Evolutionary conservation across 345 rosid genomes (phyloP), one percentile per base, ranked within the genome.

Genomic region (Alliaria petiolata): DNA sequence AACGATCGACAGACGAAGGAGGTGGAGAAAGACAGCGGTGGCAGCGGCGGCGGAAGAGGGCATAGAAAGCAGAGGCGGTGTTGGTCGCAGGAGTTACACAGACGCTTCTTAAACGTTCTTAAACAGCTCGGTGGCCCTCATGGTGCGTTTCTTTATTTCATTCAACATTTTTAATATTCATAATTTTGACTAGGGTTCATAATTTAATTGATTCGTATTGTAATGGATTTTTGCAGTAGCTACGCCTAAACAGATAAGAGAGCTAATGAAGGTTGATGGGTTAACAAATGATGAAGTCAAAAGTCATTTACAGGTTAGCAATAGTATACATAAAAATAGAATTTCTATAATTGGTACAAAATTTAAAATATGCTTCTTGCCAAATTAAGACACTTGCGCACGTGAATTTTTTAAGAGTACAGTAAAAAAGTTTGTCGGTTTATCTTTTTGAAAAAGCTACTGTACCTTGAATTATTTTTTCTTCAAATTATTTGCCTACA

Each of bases 211-310:
- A 63, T 42, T 64, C 4, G 30, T 64, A 34, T 47, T 15, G 8
- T 10, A 12, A 45, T 75, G 69, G 55, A 19, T 43, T 43, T 46
- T 80, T 71, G 76, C 80, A 93, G 98, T 75, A 57, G 93, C 97
- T 12, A 93, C 98, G 1, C 97, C 98, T 0, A 93, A 93, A 81
- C 97, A 90, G 70, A 93, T 93, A 19, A 86, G 95, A 75, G 97
- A 91, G 81, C 71, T 86, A 42, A 91, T 93, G 98, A 86, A 89
- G 78, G 87, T 90, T 61, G 98, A 89, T 53, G 97, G 95, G n/a
- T 87, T 93, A 14, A 86, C 96, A 7, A 93, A 93, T 9, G 98
- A 89, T 80, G 98, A 93, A 89, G 97, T 93, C 26, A 93, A 93
- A 76, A 93, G 98, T 79, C 98, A 93, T 87, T 82, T 93, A 70